These are phyloP conservation scores for Podospora appendiculata DNA, from an alignment of 495 filamentous ascomycete species.

Conservation along the genomic window DNA sequence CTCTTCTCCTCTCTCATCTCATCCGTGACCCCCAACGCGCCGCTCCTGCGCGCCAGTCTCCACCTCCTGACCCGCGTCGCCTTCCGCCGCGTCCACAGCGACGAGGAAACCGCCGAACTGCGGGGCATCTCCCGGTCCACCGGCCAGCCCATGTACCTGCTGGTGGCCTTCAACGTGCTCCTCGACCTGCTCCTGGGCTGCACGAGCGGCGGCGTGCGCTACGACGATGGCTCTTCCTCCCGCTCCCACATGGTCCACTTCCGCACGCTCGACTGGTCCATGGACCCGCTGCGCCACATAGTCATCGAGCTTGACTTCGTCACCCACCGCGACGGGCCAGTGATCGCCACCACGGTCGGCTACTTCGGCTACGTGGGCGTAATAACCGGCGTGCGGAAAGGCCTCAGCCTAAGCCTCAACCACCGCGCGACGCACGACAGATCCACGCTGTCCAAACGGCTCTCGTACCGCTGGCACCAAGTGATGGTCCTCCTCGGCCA, in stretches of 20 bases:
- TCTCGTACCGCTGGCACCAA: slow-evolving; percentile 31
- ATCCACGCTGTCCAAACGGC: slow-evolving; percentile 13
- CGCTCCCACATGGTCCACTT: slow-evolving; percentile 49
- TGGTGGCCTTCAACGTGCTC: slow-evolving; percentile 54
- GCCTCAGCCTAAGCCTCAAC: slow-evolving; percentile 56
- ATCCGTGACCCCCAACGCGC: background rate
- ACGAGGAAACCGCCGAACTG: slow-evolving; percentile 56
- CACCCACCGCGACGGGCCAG: slow-evolving; percentile 18
- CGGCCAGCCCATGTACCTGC: slow-evolving; percentile 49
- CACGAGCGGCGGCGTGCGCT: slow-evolving; percentile 42
- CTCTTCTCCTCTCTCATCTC: slow-evolving; percentile 21
- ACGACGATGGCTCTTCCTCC: slow-evolving; percentile 3
- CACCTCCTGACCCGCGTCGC: slow-evolving; percentile 18
- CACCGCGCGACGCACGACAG: slow-evolving; percentile 50
- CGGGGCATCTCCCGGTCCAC: slow-evolving; percentile 46
- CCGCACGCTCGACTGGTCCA: slow-evolving; percentile 60
- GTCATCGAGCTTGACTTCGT: slow-evolving; percentile 54
- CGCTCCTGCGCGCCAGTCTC: background rate
- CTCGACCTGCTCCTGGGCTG: slow-evolving; percentile 61
- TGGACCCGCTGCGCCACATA: slow-evolving; percentile 50
- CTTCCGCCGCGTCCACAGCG: slow-evolving; percentile 40
- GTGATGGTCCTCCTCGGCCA: slow-evolving; percentile 49
- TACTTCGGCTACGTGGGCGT: slow-evolving; percentile 59
- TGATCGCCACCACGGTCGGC: slow-evolving; percentile 51
- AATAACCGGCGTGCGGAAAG: slow-evolving; percentile 49